Base-by-base conservation (phyloP, 208 protist species). In the Trypanosoma scelopori region DNA sequence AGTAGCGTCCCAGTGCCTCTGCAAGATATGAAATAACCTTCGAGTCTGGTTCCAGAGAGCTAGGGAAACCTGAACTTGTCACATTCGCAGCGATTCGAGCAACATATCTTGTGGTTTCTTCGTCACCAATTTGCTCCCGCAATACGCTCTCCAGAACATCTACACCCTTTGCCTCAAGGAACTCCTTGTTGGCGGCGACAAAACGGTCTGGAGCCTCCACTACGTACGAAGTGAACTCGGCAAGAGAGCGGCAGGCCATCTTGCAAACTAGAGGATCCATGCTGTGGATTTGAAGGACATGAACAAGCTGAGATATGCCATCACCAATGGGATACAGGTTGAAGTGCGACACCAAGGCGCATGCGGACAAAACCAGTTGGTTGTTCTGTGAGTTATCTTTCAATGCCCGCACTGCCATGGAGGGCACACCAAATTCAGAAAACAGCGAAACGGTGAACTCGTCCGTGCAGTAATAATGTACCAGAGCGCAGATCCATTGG, bases 391-490 rank as follows among this genome's bases (percentile, higher is more conserved):
- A 53, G 65, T 78, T 84, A 25, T 83, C 74, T n/a, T 62, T 77
- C 62, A 94, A 65, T 18, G 81, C 82, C 28, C 59, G 74, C 28
- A 89, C 84, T 11, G 91, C 91, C 47, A 94, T 64, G 57, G 79
- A 65, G 37, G 85, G 81, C 16, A 81, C 86, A 43, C 81, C 85
- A 66, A 92, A 94, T 68, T 96, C 87, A 11, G 82, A 84, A 66
- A 96, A 94, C 0, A 94, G 43, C 7, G 85, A 93, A 43, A 96
- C 62, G 4, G 91, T 96, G 45, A 93, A 74, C 35, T 94, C 91
- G 61, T 96, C 91, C 0, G 91, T 96, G 68, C 87, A 93, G 81
- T 93, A 94, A 72, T 92, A 90, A 76, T 96, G 91, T 23, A 88
- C 70, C 69, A 96, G 64, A 32, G 91, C 86, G 66, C 84, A 94